Evolutionary conservation across 768 basidiomycete species (phyloP), one percentile per base, ranked within the genome.

Genomic region (Phlegmacium glaucopus): DNA sequence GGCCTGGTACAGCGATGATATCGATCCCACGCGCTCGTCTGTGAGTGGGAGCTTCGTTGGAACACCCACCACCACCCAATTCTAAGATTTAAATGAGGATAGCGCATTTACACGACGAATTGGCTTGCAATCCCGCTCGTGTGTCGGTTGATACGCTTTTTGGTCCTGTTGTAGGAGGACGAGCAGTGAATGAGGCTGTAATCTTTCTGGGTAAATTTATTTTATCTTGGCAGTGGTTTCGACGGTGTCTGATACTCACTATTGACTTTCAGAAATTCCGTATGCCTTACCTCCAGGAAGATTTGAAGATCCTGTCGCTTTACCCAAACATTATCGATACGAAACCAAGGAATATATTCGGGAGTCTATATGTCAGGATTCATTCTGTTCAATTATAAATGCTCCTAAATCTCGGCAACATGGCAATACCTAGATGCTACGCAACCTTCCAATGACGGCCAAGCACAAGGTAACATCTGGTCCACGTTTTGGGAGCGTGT

Each of bases 201-300:
- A 77, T 78, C 15, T 88, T 86, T 44, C 28, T 47, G n/a, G n/a
- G n/a, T n/a, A n/a, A n/a, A n/a, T n/a, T n/a, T n/a, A n/a, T n/a
- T n/a, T n/a, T n/a, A n/a, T n/a, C n/a, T n/a, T n/a, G n/a, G n/a
- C n/a, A n/a, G n/a, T n/a, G n/a, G n/a, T n/a, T n/a, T n/a, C n/a
- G n/a, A n/a, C n/a, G n/a, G n/a, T n/a, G n/a, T n/a, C n/a, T n/a
- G n/a, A n/a, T n/a, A n/a, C n/a, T n/a, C n/a, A n/a, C n/a, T n/a
- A n/a, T n/a, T n/a, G n/a, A n/a, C n/a, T n/a, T n/a, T n/a, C n/a
- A 90, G 86, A 90, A 68, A 69, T 90, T 44, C 85, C 87, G 4
- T 90, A 85, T 58, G 87, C 82, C 2, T 61, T 85, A 12, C 78
- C 84, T 25, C 84, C 85, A 0, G 63, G 58, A 11, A 74, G 86